A percentile compares a stretch with the other conserved stretches of the same genome.
Evolutionary conservation across 2,329 filamentous ascomycete species (phyloP).

Genomic region (Calonectria leucothoes): DNA sequence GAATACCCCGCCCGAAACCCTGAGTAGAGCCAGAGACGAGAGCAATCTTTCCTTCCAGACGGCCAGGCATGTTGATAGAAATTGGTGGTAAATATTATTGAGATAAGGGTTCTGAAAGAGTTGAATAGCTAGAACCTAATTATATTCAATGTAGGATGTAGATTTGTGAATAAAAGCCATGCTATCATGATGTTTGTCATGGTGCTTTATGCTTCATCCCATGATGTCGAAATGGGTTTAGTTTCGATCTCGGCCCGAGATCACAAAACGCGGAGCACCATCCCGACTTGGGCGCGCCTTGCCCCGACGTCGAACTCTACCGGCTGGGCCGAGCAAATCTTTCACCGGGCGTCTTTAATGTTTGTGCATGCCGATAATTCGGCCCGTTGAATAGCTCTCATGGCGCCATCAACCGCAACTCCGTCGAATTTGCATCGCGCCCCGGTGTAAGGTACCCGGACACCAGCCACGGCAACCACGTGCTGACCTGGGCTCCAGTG

Average conservation of each 20-base stretch:
- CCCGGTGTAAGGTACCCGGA: slow-evolving; percentile 22
- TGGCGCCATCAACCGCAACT: slow-evolving; percentile 32
- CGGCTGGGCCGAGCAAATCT: background rate
- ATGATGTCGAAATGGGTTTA: background rate
- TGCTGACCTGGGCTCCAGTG: slow-evolving; percentile 12
- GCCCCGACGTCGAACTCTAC: background rate
- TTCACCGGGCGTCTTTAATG: background rate
- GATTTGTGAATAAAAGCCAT: background rate
- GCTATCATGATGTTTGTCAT: background rate
- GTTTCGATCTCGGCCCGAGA: background rate
- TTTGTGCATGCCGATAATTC: background rate
- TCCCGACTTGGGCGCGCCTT: background rate
- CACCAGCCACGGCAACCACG: background rate
- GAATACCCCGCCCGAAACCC: slow-evolving; percentile 26
- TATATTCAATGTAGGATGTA: background rate
- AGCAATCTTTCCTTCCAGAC: slow-evolving; percentile 28
- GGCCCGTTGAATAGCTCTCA: background rate
- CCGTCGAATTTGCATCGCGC: slow-evolving; percentile 31
- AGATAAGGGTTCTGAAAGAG: background rate
- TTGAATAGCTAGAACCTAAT: no score
- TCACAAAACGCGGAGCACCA: background rate
- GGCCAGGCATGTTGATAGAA: slow-evolving; percentile 20
- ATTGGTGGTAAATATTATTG: background rate
- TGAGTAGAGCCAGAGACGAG: slow-evolving; percentile 23
- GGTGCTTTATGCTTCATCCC: background rate